Percentiles rank a stretch among this genome's conserved stretches.
Evolutionary conservation across 176 grass and related monocot genomes (phyloP).

Genomic region (Pontederia paniculata): DNA sequence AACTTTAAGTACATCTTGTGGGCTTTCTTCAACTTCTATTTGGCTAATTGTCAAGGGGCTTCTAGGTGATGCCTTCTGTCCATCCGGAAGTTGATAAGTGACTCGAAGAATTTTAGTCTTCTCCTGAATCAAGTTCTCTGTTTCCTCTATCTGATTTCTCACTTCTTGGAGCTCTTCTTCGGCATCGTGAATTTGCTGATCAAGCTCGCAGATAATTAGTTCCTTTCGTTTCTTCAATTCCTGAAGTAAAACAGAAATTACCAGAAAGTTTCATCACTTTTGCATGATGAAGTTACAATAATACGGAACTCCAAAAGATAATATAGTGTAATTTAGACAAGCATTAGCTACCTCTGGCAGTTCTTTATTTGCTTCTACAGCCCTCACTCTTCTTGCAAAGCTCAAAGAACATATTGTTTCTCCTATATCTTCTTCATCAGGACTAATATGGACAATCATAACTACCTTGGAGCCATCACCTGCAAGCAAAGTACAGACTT

Average conservation of each 20-base stretch:
- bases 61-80: slow-evolving; percentile 58
- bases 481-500: slow-evolving; percentile 1
- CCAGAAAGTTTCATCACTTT: slow-evolving; percentile 2
- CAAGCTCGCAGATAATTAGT: slow-evolving; percentile 39
- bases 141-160: slow-evolving; percentile 42
- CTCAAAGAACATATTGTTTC: slow-evolving; percentile 78
- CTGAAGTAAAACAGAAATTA: slow-evolving; percentile 22
- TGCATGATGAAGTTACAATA: slow-evolving; percentile 4
- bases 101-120: slow-evolving; percentile 27
- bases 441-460: slow-evolving; percentile 86
- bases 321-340: too few relatives aligned
- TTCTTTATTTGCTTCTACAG: slow-evolving; percentile 46
- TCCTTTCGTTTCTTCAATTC: slow-evolving; percentile 58
- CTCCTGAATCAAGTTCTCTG: slow-evolving; percentile 36
- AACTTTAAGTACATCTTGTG: slow-evolving; percentile 21
- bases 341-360: slow-evolving; percentile 47
- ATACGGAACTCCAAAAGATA: not conserved
- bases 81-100: slow-evolving; percentile 11
- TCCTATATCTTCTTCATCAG: slow-evolving; percentile 47
- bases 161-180: slow-evolving; percentile 50
- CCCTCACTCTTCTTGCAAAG: slow-evolving; percentile 68
- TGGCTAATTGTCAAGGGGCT: slow-evolving; percentile 55
- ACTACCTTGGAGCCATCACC: slow-evolving; percentile 71
- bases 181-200: slow-evolving; percentile 34
- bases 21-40: slow-evolving; percentile 31